Conservation (phyloP, 2,329 filamentous ascomycete species). For the Metarhizium rileyi region DNA sequence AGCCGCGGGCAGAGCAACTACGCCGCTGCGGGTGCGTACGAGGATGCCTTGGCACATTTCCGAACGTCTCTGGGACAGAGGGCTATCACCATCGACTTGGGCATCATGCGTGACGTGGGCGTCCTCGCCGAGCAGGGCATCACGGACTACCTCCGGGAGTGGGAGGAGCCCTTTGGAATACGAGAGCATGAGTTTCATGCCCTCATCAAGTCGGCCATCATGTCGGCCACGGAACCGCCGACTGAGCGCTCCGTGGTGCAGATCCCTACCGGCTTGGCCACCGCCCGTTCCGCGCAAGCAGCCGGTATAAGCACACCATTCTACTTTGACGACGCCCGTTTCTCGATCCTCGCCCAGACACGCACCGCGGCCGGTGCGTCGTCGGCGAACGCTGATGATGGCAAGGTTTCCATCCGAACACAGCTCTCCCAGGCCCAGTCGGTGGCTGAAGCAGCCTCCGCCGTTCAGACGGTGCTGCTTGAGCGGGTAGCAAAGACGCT, state of each 20-base stretch:
- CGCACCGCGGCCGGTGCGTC: not conserved
- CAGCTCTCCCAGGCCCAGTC: conserved; percentile 1
- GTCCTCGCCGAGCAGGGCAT: not conserved
- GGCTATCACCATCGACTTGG: not conserved
- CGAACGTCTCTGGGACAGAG: conserved; percentile 9
- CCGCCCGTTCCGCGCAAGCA: not conserved
- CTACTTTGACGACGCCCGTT: not conserved
- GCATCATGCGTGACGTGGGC: not conserved
- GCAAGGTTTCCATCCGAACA: not conserved
- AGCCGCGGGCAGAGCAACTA: conserved; percentile 41
- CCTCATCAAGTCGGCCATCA: conserved; percentile 10
- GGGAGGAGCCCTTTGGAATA: conserved; percentile 12
- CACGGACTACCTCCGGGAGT: conserved; percentile 1
- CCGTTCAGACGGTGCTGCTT: not conserved
- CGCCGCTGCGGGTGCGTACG: conserved; percentile 33
- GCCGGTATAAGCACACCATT: not conserved
- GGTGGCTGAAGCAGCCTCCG: not conserved
- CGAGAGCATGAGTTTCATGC: conserved; percentile 12
- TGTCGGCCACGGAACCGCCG: not conserved
- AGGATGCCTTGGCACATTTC: conserved; percentile 28
- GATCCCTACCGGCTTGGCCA: not conserved
- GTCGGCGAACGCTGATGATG: not conserved
- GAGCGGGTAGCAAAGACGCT: not conserved
- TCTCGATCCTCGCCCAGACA: not conserved
- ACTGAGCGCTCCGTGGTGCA: not conserved